Conservation (phyloP, 2,329 filamentous ascomycete species). For the Penicillium sp. region DNA sequence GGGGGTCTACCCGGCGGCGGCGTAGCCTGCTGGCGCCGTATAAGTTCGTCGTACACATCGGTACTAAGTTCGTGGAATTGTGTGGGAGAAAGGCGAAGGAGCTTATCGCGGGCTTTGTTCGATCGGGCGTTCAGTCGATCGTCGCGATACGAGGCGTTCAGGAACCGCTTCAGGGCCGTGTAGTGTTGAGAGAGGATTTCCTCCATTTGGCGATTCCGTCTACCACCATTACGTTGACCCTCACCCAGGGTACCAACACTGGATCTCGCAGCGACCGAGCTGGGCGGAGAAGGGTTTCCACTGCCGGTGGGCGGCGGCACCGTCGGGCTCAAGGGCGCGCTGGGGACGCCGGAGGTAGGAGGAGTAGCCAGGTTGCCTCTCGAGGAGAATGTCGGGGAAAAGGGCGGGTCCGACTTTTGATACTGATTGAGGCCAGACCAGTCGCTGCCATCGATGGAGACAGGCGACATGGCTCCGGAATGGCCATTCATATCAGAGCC, state of each 20-base stretch:
- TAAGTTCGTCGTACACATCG: constrained; percentile 92
- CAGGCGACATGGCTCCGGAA: constrained; percentile 75
- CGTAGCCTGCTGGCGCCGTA: constrained; percentile 73
- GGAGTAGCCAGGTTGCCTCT: constrained; percentile 61
- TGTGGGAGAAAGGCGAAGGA: constrained; percentile 81
- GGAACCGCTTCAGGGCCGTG: constrained; percentile 70
- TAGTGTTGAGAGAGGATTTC: constrained; percentile 79
- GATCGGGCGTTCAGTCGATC: constrained; percentile 71
- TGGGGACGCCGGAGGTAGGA: constrained; percentile 61
- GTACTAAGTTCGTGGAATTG: constrained; percentile 98
- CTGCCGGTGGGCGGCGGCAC: constrained; percentile 30
- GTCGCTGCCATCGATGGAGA: constrained; percentile 78
- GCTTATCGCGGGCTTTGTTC: constrained; percentile 91
- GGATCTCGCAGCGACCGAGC: constrained; percentile 71
- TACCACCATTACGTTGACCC: constrained; percentile 56
- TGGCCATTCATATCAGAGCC: constrained; percentile 62
- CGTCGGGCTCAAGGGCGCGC: constrained; percentile 60
- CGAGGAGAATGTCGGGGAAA: constrained; percentile 51
- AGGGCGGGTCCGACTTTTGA: constrained; percentile 46
- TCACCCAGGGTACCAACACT: constrained; percentile 72
- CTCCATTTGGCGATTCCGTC: constrained; percentile 60
- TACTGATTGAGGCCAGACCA: constrained; percentile 73
- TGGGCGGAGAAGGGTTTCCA: constrained; percentile 74
- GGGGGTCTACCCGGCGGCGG: constrained; percentile 44
- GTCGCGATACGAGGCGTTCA: constrained; percentile 68